These are phyloP conservation scores for Arthrobotrys megalospora DNA, from an alignment of 2,329 filamentous ascomycete species.

Conservation along the genomic window DNA sequence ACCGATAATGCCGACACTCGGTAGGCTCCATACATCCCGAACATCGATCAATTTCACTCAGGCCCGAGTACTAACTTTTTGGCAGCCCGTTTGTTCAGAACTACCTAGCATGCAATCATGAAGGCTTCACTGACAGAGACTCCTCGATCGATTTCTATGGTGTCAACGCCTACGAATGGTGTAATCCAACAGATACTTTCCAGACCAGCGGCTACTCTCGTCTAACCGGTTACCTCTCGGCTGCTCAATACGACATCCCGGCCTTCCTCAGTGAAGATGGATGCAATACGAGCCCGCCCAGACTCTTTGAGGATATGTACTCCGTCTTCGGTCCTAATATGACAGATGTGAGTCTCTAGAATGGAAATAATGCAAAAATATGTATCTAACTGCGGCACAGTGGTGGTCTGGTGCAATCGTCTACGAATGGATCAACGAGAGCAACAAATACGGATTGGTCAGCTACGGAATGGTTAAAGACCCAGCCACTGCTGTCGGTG, in stretches of 20 bases:
- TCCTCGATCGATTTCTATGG: conserved; percentile 77
- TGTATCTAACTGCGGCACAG: conserved; percentile 1
- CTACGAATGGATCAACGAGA: conserved; percentile 91
- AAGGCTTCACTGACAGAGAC: conserved; percentile 73
- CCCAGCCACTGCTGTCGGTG: conserved; percentile 49
- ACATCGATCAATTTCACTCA: too few species aligned
- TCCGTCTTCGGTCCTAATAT: conserved; percentile 80
- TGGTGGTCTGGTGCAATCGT: conserved; percentile 83
- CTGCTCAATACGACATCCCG: conserved; percentile 76
- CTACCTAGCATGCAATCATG: conserved; percentile 83
- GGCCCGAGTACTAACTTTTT: background rate
- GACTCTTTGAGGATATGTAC: conserved; percentile 81
- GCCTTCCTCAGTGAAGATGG: conserved; percentile 86
- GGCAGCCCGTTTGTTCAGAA: conserved; percentile 73
- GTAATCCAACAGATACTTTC: conserved; percentile 76
- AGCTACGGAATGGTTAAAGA: conserved; percentile 46
- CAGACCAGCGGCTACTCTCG: conserved; percentile 77
- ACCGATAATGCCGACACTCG: conserved; percentile 82
- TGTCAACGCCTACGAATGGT: conserved; percentile 83
- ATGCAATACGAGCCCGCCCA: conserved; percentile 79
- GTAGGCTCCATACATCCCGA: conserved; percentile 6
- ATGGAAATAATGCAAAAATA: background rate
- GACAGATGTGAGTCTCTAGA: conserved; percentile 69
- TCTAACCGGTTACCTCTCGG: conserved; percentile 76
- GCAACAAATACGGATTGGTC: conserved; percentile 78